Base-by-base conservation (phyloP, 345 rosid species). In the Ceriops tagal region DNA sequence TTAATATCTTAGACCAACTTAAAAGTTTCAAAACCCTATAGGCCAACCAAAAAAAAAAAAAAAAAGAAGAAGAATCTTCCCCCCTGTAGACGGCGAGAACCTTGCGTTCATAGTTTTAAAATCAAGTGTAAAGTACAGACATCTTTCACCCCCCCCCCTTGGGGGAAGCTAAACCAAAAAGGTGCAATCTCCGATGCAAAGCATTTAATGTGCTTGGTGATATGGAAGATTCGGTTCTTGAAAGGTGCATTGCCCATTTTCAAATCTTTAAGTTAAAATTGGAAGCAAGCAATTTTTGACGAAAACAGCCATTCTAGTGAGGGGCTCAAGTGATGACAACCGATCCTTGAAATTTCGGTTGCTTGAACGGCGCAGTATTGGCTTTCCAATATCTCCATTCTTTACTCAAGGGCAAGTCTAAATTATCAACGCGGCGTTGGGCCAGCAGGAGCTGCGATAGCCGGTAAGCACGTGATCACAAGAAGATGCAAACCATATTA, bases 181-280 rank as follows among this genome's bases (percentile, higher is more conserved):
- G 84, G 78, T 80, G 87, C 78, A 77, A 81, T 70, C 79, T 75
- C 72, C 89, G 69, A 86, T 83, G 86, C 82, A 70, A 53, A 70
- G 70, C 86, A 82, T 75, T 88, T 71, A 85, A 83, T 84, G 86
- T 79, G 75, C 76, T 69, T 74, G 84, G 77, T 82, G 86, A 83
- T 83, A 74, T 83, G 86, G 89, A 85, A 85, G 88, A 88, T 88
- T 88, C 89, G 82, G 69, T 85, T 78, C 81, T 86, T 70, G 88
- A 82, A 78, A 79, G 73, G 69, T 78, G 86, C 74, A 77, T 61
- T 43, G 69, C 49, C 68, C 57, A 61, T 49, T 49, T 65, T 65
- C 68, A 71, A 55, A 61, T 61, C 66, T 61, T 75, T 85, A 81
- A 79, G 84, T 73, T 74, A 78, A 79, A 77, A 22, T 24, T 10